Conservation (phyloP, 2,329 filamentous ascomycete genomes). For the Monosporascus sp. region DNA sequence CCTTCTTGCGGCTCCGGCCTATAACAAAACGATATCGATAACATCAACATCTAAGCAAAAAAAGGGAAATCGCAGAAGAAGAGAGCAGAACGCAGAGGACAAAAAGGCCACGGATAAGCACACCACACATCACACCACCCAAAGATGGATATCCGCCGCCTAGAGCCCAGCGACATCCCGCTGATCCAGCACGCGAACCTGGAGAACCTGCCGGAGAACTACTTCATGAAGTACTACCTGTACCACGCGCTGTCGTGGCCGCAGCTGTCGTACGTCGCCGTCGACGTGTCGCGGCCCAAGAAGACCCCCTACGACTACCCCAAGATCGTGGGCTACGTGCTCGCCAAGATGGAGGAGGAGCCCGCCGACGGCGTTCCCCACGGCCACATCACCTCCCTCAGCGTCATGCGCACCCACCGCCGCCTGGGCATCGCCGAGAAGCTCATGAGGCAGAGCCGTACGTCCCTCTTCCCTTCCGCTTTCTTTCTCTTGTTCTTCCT, state of each 20-base stretch:
- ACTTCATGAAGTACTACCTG: constrained; percentile 99
- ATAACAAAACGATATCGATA: too few species aligned
- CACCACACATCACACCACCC: constrained; percentile 19
- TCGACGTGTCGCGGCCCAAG: constrained; percentile 77
- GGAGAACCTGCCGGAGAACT: constrained; percentile 98
- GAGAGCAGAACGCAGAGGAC: too few species aligned
- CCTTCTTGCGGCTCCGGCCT: too few species aligned
- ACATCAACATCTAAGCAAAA: too few species aligned
- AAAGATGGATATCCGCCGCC: constrained; percentile 81
- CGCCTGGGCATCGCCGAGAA: constrained; percentile 91
- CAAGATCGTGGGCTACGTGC: constrained; percentile 97
- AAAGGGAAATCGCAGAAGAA: too few species aligned
- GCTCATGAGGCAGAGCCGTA: constrained; percentile 93
- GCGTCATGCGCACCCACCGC: constrained; percentile 93
- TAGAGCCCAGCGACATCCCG: constrained; percentile 77
- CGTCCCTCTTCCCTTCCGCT: constrained; percentile 30
- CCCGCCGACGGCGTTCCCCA: constrained; percentile 84
- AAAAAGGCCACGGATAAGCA: background rate
- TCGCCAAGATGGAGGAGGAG: constrained; percentile 99
- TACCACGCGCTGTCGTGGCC: constrained; percentile 99
- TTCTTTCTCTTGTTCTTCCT: constrained; percentile 1
- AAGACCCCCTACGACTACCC: constrained; percentile 82
- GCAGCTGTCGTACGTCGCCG: constrained; percentile 91
- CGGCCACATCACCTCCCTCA: constrained; percentile 92
- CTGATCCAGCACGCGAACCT: constrained; percentile 98